These are phyloP conservation scores for Aspergillus piperis DNA, from an alignment of 2,329 filamentous ascomycete genomes.

Conservation along the genomic window DNA sequence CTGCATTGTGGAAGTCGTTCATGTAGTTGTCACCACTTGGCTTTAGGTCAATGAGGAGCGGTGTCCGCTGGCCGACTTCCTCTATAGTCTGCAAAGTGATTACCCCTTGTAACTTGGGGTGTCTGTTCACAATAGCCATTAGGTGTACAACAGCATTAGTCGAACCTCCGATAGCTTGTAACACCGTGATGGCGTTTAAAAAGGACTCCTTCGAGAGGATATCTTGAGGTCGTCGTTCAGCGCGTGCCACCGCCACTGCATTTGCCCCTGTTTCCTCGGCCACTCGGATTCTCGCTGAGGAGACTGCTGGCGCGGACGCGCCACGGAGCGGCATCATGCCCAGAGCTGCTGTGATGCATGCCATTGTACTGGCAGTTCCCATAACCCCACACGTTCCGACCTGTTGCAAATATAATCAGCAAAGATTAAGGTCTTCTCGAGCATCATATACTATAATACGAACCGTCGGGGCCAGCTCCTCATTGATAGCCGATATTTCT, in stretches of 20 bases:
- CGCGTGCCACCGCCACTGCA: slow-evolving; percentile 48
- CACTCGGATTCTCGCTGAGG: slow-evolving; percentile 53
- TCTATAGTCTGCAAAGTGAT: slow-evolving; percentile 52
- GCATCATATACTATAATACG: slow-evolving; percentile 21
- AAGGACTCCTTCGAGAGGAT: slow-evolving; percentile 52
- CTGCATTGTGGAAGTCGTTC: slow-evolving; percentile 58
- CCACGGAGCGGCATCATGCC: slow-evolving; percentile 57
- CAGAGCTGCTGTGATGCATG: slow-evolving; percentile 54
- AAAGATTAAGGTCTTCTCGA: not conserved
- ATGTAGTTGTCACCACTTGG: slow-evolving; percentile 57
- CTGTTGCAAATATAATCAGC: slow-evolving; percentile 18
- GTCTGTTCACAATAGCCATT: slow-evolving; percentile 56
- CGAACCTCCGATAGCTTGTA: slow-evolving; percentile 58
- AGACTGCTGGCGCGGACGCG: slow-evolving; percentile 57
- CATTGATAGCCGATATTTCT: slow-evolving; percentile 69
- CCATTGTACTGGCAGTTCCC: slow-evolving; percentile 61
- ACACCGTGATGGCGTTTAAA: slow-evolving; percentile 55
- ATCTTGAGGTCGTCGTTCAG: slow-evolving; percentile 45
- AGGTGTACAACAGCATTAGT: slow-evolving; percentile 59
- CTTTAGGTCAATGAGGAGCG: slow-evolving; percentile 54
- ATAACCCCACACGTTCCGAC: slow-evolving; percentile 59
- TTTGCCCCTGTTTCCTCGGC: slow-evolving; percentile 56
- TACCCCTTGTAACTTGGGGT: slow-evolving; percentile 48
- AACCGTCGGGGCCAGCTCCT: slow-evolving; percentile 71
- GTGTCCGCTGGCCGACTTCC: slow-evolving; percentile 50